These are phyloP conservation scores for Wallacemonas sp. DNA, from an alignment of 208 protist genomes.

Conservation along the genomic window DNA sequence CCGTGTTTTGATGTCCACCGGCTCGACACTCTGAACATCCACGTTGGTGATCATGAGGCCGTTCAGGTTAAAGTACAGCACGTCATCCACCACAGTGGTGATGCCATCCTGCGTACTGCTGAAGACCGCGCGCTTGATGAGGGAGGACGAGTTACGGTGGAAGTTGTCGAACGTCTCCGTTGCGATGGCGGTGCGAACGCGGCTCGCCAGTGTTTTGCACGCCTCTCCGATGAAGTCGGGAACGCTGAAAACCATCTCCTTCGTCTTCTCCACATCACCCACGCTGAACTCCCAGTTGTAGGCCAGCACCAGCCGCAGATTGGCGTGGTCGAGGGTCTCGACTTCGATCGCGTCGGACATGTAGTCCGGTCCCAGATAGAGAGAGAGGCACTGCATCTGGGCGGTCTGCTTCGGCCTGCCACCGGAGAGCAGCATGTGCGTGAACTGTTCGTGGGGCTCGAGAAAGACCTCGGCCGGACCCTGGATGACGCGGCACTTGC, in stretches of 20 bases:
- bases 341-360: constrained; percentile 94
- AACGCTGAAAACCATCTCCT: constrained; percentile 79
- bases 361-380: constrained; percentile 96
- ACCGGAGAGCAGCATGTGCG: constrained; percentile 77
- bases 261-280: constrained; percentile 20
- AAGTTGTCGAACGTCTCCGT: constrained; percentile 94
- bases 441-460: constrained; percentile 84
- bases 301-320: constrained; percentile 89
- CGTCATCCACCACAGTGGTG: constrained; percentile 32
- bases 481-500: constrained; percentile 71
- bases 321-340: constrained; percentile 95
- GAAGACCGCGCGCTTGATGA: constrained; percentile 95
- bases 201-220: constrained; percentile 94
- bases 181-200: constrained; percentile 92
- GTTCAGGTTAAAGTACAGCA: constrained; percentile 86
- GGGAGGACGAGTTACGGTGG: constrained; percentile 92
- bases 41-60: constrained; percentile 93
- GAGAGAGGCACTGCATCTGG: constrained; percentile 87
- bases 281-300: constrained; percentile 97
- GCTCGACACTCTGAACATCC: constrained; percentile 93
- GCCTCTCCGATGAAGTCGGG: constrained; percentile 96
- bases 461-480: constrained; percentile 76
- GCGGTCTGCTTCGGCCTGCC: constrained; percentile 80
- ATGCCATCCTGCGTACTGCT: constrained; percentile 28
- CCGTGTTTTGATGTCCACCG: constrained; percentile 89